Percentiles rank a stretch among this genome's conserved stretches.
These are phyloP conservation scores for Yamadazyma scolyti DNA, from an alignment of 805 yeast genomes.

Conservation along the genomic window DNA sequence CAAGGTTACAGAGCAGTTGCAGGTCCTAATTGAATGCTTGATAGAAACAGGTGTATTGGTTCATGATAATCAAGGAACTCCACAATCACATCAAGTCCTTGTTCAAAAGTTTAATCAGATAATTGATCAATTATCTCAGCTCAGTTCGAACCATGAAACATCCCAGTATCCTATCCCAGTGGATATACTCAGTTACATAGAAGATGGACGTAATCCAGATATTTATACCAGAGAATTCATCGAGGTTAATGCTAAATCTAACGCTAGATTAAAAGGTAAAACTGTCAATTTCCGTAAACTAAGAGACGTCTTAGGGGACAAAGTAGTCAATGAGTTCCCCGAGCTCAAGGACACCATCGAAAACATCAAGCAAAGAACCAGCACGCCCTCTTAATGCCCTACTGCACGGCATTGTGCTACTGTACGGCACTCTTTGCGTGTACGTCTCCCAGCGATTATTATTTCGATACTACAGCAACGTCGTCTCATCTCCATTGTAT, in stretches of 20 bases:
- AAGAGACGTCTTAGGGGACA: constrained; percentile 62
- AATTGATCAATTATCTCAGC: constrained; percentile 31
- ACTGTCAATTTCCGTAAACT: constrained; percentile 64
- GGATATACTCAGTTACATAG: constrained; percentile 88
- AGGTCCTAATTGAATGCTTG: constrained; percentile 57
- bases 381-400: no score
- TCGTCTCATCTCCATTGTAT: background rate
- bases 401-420: no score
- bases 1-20: constrained; percentile 28
- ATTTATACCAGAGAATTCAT: constrained; percentile 95
- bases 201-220: constrained; percentile 96
- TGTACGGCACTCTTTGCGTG: no score
- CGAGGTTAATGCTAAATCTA: constrained; percentile 86
- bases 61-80: constrained; percentile 90
- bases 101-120: constrained; percentile 41
- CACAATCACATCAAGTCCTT: constrained; percentile 58
- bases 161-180: constrained; percentile 56
- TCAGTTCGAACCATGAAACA: constrained; percentile 29
- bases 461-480: no score
- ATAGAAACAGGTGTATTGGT: constrained; percentile 88
- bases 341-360: constrained; percentile 59
- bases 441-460: no score
- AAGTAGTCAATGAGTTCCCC: constrained; percentile 76
- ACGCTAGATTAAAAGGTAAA: constrained; percentile 84
- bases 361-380: constrained; percentile 48